phyloP scores from a whole-genome alignment of 2,329 filamentous ascomycete genomes.

The Claviceps capensis region DNA sequence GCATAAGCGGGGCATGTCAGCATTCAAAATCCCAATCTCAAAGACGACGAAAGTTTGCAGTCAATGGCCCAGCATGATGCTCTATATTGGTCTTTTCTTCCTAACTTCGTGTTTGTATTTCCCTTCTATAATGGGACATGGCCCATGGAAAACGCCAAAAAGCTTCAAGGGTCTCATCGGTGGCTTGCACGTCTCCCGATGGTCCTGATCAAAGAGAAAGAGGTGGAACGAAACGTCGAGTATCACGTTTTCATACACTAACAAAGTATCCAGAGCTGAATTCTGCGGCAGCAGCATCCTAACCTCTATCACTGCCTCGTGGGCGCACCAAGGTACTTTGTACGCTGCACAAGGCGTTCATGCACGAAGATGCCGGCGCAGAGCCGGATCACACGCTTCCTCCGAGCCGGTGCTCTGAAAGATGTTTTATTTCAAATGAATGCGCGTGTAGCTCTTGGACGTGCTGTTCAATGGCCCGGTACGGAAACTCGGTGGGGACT shows the following conservation, averaged over 20 bases:
- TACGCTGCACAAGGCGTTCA: not conserved
- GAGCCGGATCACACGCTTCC: not conserved
- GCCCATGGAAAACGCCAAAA: not conserved
- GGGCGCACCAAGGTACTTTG: not conserved
- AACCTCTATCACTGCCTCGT: not conserved
- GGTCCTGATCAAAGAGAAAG: not conserved
- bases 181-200: conserved; percentile 3
- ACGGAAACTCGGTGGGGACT: not conserved
- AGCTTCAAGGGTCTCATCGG: conserved; percentile 1
- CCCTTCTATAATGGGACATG: not conserved
- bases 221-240: not conserved
- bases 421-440: not conserved
- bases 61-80: not conserved
- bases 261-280: not conserved
- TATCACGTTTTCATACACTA: not conserved
- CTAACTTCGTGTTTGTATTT: not conserved
- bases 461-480: not conserved
- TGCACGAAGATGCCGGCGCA: not conserved
- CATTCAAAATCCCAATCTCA: not conserved
- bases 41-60: not conserved
- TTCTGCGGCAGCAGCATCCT: not conserved
- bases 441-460: not conserved
- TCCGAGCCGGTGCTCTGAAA: not conserved
- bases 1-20: not conserved
- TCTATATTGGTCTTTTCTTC: not conserved